These are phyloP conservation scores for Dictyostelium intermedium DNA, from an alignment of 78 protist species.

Conservation along the genomic window DNA sequence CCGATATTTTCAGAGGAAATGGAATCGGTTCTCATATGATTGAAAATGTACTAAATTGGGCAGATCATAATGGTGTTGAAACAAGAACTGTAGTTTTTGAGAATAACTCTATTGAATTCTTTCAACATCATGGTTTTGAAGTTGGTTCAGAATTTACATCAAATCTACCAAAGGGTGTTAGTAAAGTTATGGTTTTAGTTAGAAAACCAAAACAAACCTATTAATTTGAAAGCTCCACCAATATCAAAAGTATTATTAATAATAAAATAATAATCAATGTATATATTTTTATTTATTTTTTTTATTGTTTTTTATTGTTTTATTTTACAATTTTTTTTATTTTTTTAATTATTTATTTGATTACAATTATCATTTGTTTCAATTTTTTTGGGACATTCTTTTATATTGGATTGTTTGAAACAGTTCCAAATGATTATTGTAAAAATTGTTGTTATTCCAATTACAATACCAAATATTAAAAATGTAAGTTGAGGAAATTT, in stretches of 20 bases:
- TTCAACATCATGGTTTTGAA: constrained; percentile 41
- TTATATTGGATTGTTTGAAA: not conserved
- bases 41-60: constrained; percentile 7
- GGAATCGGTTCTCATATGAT: constrained; percentile 35
- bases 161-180: constrained; percentile 26
- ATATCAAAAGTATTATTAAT: not conserved
- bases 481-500: not conserved
- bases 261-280: no score
- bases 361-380: no score
- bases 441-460: not conserved
- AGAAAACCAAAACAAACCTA: constrained; percentile 10
- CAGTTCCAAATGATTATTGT: not conserved
- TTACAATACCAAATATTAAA: not conserved
- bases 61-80: not conserved
- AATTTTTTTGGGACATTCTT: not conserved
- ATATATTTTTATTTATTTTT: no score
- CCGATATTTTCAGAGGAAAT: not conserved
- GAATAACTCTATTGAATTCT: constrained; percentile 20
- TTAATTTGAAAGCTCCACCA: no score
- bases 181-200: not conserved
- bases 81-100: constrained; percentile 8
- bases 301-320: no score
- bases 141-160: not conserved
- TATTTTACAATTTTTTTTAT: no score
- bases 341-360: no score